Evolutionary conservation across 441 rosid genomes (phyloP).

Genomic region (Mallotus repandus): DNA sequence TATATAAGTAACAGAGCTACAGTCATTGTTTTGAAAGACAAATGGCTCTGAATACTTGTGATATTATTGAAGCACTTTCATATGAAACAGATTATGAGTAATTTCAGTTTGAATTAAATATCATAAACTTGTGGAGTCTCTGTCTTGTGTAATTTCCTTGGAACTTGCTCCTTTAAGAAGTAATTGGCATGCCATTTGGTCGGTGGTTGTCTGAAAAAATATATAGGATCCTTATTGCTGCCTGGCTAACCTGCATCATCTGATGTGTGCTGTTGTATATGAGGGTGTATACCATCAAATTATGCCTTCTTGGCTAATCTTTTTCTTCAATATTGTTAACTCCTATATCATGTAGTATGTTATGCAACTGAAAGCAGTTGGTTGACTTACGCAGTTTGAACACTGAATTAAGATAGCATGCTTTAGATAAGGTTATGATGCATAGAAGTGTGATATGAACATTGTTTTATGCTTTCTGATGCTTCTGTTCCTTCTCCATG

Average conservation of each 20-base stretch:
- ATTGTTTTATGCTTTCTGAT: background rate
- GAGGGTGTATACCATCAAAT: background rate
- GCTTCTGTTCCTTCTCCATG: background rate
- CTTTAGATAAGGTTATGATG: background rate
- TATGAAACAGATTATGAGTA: background rate
- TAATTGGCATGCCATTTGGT: background rate
- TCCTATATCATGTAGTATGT: background rate
- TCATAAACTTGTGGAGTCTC: conserved; percentile 7
- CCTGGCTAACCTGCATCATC: background rate
- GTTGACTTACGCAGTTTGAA: background rate
- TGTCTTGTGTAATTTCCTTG: background rate
- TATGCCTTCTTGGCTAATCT: background rate
- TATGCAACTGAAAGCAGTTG: background rate
- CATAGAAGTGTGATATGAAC: background rate
- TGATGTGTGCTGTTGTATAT: background rate
- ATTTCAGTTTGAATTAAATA: background rate
- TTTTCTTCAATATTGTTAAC: background rate
- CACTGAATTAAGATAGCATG: background rate
- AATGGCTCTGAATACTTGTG: background rate
- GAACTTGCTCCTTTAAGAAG: background rate
- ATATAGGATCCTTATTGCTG: conserved; percentile 2
- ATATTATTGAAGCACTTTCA: background rate
- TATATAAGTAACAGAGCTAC: background rate
- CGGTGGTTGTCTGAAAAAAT: background rate
- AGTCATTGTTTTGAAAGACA: background rate